phyloP scores from a whole-genome alignment of 306 rosid genomes.

The Cucurbita ficifolia region DNA sequence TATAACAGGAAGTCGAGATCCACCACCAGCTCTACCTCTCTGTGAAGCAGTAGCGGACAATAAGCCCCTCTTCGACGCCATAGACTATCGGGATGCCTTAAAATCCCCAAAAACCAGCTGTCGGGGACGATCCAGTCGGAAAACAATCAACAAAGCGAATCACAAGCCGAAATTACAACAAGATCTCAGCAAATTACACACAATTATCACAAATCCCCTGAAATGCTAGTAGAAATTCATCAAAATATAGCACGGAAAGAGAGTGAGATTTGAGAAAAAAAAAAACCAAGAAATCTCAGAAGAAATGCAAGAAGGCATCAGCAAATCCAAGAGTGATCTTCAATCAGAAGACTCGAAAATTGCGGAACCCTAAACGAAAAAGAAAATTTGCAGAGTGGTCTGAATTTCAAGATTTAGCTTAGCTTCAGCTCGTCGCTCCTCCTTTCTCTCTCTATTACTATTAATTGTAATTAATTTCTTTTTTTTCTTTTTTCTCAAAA shows the following conservation, averaged over 20 bases:
- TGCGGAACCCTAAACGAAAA: neutral
- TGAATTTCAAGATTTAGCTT: neutral
- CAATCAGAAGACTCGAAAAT: neutral
- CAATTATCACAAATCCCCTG: neutral
- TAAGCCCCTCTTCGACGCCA: conserved; percentile 47
- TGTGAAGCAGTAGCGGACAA: conserved; percentile 8
- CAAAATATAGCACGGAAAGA: neutral
- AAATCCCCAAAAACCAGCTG: conserved; percentile 17
- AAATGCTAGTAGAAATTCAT: neutral
- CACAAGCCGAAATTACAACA: neutral
- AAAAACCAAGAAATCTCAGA: neutral
- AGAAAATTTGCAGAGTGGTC: neutral
- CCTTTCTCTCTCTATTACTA: neutral
- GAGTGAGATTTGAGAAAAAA: neutral
- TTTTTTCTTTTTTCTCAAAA: too few species aligned
- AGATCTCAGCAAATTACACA: conserved; percentile 1
- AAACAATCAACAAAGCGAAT: neutral
- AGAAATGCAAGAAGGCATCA: neutral
- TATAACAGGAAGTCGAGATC: conserved; percentile 37
- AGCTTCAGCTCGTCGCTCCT: neutral
- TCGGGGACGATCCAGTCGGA: neutral
- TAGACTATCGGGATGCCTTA: conserved; percentile 21
- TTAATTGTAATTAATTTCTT: neutral
- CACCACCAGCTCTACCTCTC: conserved; percentile 31
- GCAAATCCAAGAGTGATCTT: neutral